Percentiles rank a stretch among this genome's conserved stretches.
Evolutionary conservation across 2,329 filamentous ascomycete genomes (phyloP).

Genomic region (Periglandula ipomoeae): DNA sequence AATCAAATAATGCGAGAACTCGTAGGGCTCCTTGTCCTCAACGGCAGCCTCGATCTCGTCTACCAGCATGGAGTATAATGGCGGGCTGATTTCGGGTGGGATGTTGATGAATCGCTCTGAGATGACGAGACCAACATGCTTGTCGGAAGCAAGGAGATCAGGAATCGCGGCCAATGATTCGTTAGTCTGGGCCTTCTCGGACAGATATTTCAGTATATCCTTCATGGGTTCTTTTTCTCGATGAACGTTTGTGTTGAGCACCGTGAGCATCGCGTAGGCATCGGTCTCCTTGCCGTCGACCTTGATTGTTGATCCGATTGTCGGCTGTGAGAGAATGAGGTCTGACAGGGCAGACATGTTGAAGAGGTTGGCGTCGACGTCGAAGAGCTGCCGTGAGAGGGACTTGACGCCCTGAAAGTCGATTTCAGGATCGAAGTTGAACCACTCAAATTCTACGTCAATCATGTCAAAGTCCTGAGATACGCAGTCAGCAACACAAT

Average conservation of each 20-base stretch:
- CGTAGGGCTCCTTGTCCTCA: conserved; percentile 84
- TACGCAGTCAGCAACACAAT: conserved; percentile 3
- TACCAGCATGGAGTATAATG: conserved; percentile 88
- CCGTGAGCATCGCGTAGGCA: conserved; percentile 85
- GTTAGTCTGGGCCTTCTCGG: conserved; percentile 43
- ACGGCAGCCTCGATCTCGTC: conserved; percentile 86
- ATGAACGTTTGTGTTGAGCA: conserved; percentile 74
- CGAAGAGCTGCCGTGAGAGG: conserved; percentile 83
- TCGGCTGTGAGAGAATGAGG: conserved; percentile 75
- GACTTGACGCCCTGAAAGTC: conserved; percentile 95
- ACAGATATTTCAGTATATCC: conserved; percentile 63
- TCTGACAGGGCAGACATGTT: conserved; percentile 82
- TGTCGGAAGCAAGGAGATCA: conserved; percentile 41
- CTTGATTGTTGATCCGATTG: conserved; percentile 90
- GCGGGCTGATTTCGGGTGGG: conserved; percentile 84
- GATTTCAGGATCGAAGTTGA: conserved; percentile 80
- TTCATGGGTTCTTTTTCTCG: conserved; percentile 64
- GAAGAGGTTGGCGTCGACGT: conserved; percentile 76
- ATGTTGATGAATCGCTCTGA: conserved; percentile 94
- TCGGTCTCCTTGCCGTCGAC: conserved; percentile 92
- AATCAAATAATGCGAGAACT: conserved; percentile 87
- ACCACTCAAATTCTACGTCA: conserved; percentile 97
- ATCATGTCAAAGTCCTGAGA: conserved; percentile 78
- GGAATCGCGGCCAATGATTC: conserved; percentile 47
- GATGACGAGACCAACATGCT: conserved; percentile 75